These are phyloP conservation scores for Paecilomyces sp. DNA, from an alignment of 2,329 filamentous ascomycete species.

Conservation along the genomic window DNA sequence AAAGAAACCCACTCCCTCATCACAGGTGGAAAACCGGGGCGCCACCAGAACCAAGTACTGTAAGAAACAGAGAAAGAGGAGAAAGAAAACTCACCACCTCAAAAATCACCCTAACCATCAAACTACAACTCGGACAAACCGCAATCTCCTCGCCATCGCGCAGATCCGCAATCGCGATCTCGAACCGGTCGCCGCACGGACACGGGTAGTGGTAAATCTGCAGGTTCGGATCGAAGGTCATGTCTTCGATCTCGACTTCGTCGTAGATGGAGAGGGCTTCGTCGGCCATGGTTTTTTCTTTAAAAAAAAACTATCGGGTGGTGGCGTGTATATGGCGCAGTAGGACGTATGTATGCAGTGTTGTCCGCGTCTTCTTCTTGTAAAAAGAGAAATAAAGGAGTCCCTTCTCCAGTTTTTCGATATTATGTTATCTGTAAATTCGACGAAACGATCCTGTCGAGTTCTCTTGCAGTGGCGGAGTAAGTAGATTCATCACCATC, in stretches of 20 bases:
- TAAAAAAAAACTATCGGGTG: not conserved
- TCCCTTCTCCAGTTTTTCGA: not conserved
- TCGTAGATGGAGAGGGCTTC: slow-evolving; percentile 75
- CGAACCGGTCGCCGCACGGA: slow-evolving; percentile 93
- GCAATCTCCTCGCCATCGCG: slow-evolving; percentile 86
- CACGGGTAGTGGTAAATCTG: slow-evolving; percentile 96
- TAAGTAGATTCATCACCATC: not conserved
- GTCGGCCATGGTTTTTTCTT: slow-evolving; percentile 48
- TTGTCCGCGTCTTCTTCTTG: too few species aligned
- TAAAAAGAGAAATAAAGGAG: too few species aligned
- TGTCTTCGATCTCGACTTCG: slow-evolving; percentile 97
- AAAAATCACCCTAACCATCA: slow-evolving; percentile 95
- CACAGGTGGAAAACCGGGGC: too few species aligned
- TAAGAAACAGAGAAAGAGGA: slow-evolving; percentile 2
- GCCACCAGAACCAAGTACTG: too few species aligned
- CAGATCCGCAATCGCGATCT: slow-evolving; percentile 78
- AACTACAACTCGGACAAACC: slow-evolving; percentile 93
- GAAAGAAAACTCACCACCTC: slow-evolving; percentile 56
- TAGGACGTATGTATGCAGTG: too few species aligned
- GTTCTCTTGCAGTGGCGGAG: not conserved
- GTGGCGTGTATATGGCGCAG: not conserved
- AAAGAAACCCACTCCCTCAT: too few species aligned
- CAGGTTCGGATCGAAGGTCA: slow-evolving; percentile 76
- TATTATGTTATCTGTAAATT: not conserved
- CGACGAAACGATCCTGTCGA: too few species aligned